These are phyloP conservation scores for Boletus huronensis DNA, from an alignment of 768 basidiomycete species.

Conservation along the genomic window DNA sequence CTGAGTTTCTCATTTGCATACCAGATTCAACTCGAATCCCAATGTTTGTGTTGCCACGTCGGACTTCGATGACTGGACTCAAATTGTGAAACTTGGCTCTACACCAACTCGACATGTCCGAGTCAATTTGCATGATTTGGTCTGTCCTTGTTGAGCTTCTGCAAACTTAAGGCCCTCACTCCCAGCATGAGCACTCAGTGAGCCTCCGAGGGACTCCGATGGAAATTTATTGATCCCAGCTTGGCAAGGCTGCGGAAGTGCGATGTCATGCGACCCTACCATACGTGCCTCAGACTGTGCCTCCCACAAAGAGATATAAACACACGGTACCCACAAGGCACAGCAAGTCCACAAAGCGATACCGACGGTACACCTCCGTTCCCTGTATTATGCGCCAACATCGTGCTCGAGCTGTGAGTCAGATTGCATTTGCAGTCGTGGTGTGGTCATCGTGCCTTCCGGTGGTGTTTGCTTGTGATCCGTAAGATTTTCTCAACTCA, in stretches of 20 bases:
- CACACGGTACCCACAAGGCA: too few relatives aligned
- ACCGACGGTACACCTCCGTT: not conserved
- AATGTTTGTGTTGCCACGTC: not conserved
- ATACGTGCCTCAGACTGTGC: not conserved
- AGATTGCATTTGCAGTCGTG: not conserved
- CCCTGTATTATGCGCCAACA: constrained; percentile 2
- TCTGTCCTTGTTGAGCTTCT: not conserved
- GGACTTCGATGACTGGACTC: too few relatives aligned
- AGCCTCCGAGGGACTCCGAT: not conserved
- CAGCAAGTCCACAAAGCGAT: not conserved
- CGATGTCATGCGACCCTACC: too few relatives aligned
- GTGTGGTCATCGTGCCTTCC: constrained; percentile 6
- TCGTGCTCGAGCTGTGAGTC: not conserved
- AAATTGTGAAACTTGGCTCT: not conserved
- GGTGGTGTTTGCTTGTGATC: constrained; percentile 11
- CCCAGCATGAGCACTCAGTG: not conserved
- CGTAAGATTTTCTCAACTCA: constrained; percentile 3
- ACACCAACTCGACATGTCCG: not conserved
- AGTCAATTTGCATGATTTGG: not conserved
- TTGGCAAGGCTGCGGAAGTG: not conserved
- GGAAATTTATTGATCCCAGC: not conserved
- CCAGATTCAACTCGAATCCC: not conserved
- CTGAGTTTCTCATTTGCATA: not conserved
- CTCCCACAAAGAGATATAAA: not conserved
- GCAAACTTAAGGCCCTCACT: too few relatives aligned